A percentile compares a stretch with the other conserved stretches of the same genome.
These are phyloP conservation scores for Eimeria necatrix DNA, from an alignment of 169 alveolate genomes.

Conservation along the genomic window DNA sequence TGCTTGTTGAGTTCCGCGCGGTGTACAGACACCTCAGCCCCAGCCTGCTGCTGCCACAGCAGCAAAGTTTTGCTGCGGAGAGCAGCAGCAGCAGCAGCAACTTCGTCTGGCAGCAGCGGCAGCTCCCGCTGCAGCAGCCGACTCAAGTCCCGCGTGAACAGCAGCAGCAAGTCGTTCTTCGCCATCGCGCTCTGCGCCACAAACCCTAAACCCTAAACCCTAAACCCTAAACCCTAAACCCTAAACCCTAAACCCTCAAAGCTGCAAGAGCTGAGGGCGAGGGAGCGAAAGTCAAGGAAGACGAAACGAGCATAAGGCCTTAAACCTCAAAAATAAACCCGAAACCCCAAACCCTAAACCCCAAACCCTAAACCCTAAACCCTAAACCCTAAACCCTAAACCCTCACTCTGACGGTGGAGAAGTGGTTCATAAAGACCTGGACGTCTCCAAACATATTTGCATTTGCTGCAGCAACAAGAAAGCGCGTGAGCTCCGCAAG, in stretches of 20 bases:
- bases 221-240: conserved; percentile 43
- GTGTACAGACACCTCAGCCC: conserved; percentile 75
- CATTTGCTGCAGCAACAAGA: conserved; percentile 79
- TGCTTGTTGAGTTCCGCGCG: conserved; percentile 31
- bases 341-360: background rate
- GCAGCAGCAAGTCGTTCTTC: conserved; percentile 73
- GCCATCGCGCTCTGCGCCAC: conserved; percentile 72
- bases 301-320: no score
- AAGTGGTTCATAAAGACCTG: conserved; percentile 81
- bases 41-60: conserved; percentile 51
- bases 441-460: conserved; percentile 76
- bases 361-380: conserved; percentile 33
- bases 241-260: conserved; percentile 9
- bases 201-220: conserved; percentile 60
- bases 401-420: conserved; percentile 75
- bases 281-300: no score
- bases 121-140: conserved; percentile 25
- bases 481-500: conserved; percentile 74
- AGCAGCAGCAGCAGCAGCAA: conserved; percentile 53
- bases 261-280: no score
- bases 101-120: conserved; percentile 63
- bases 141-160: conserved; percentile 34
- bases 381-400: conserved; percentile 61
- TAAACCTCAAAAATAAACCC: background rate
- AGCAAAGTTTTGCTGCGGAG: conserved; percentile 41